Evolutionary conservation across 768 basidiomycete genomes (phyloP).

Genomic region (Thelephora aurantiotincta): DNA sequence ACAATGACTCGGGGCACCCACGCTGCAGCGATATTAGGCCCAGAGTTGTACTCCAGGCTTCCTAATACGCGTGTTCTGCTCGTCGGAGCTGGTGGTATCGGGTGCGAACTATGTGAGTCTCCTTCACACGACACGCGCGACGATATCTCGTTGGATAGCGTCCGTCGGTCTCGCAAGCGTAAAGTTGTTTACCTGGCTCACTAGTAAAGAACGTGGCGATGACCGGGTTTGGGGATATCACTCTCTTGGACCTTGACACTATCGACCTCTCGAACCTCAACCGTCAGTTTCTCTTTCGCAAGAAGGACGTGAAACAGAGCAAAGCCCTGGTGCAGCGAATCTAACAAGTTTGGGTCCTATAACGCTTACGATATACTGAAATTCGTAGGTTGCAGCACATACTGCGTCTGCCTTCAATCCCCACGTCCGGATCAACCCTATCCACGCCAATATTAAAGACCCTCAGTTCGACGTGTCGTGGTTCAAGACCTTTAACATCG

Average conservation of each 20-base stretch:
- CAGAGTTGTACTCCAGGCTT: constrained; percentile 47
- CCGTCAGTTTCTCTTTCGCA: constrained; percentile 90
- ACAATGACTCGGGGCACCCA: constrained; percentile 31
- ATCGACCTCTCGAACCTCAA: constrained; percentile 98
- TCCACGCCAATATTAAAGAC: constrained; percentile 95
- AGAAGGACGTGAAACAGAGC: constrained; percentile 94
- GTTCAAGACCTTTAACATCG: constrained; percentile 85
- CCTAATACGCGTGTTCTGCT: constrained; percentile 61
- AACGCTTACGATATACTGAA: background rate
- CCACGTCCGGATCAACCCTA: constrained; percentile 71
- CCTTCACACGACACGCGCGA: background rate
- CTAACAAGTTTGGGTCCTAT: background rate
- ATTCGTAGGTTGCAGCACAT: constrained; percentile 58
- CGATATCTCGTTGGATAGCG: background rate
- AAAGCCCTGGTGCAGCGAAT: constrained; percentile 64
- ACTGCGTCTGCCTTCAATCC: constrained; percentile 81
- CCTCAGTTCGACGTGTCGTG: constrained; percentile 78
- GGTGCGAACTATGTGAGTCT: constrained; percentile 80
- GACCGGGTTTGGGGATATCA: constrained; percentile 85
- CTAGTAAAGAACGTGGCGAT: constrained; percentile 92
- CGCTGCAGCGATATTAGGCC: constrained; percentile 68
- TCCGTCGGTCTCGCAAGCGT: background rate
- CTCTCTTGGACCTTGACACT: constrained; percentile 90
- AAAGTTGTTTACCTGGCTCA: background rate
- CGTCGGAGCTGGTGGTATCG: constrained; percentile 95